Evolutionary conservation across 129 eudicot genomes (phyloP), one percentile per base, ranked within the genome.

Genomic region (Escallonia rubra): DNA sequence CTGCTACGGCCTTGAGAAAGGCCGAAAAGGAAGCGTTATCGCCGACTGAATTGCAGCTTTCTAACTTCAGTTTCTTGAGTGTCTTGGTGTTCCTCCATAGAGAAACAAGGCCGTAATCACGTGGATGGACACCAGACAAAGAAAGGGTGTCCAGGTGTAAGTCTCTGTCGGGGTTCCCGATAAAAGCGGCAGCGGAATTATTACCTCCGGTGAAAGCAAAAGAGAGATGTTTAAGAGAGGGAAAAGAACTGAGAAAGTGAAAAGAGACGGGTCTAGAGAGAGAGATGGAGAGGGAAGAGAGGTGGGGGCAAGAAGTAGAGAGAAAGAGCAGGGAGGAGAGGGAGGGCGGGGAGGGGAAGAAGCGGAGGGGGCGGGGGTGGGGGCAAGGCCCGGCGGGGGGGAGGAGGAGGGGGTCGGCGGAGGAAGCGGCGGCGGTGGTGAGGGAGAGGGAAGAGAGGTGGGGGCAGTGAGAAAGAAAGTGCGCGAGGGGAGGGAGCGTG

Each of bases 11-110:
- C 58, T 59, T 57, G 1, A 78, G 34, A 41, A 87, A 82, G 10
- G 50, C 41, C 14, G 83, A 55, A 74, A 81, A 81, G 0, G 77
- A 72, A 6, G 76, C 44, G 48, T 74, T 69, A 40, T 85, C 92
- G 0, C 91, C 91, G 0, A 90, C 67, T 6, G 85, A 69, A 57
- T 87, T 93, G 15, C 97, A 91, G 68, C 84, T 80, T 41, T 74
- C 64, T 10, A 91, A 77, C 51, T 52, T 45, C 40, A 91, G 69
- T 43, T 62, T 80, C 74, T 70, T 78, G 56, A 91, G 7, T 7
- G 76, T 69, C 54, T 60, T 50, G 8, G 87, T 80, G n/a, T 78
- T 85, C n/a, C 61, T 77, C 97, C 97, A 91, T 5, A 91, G 46
- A 80, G 68, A 83, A 15, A 34, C 68, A 44, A 87, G 55, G 3